phyloP scores from a whole-genome alignment of 192 early-diverging fungal species.

The Backusella mclennaniae region DNA sequence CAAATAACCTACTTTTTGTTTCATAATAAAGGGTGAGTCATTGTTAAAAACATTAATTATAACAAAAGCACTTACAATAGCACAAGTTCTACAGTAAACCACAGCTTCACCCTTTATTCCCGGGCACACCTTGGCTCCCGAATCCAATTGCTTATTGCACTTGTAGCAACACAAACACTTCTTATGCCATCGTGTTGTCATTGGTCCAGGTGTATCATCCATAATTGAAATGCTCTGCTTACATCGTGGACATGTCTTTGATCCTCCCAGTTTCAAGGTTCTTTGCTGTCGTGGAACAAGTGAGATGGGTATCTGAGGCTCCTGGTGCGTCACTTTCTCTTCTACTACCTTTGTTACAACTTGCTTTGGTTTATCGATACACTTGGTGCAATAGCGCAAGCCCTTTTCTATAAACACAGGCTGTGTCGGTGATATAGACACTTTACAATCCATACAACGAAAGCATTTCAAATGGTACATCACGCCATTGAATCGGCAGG shows the following conservation, averaged over 20 bases:
- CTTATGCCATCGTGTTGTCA: conserved; percentile 52
- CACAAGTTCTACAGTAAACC: conserved; percentile 44
- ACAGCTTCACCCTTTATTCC: conserved; percentile 32
- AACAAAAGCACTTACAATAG: conserved; percentile 36
- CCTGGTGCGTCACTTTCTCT: background rate
- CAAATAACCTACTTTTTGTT: background rate
- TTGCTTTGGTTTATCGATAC: background rate
- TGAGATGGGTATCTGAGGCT: conserved; percentile 17
- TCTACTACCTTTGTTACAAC: background rate
- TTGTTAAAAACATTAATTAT: background rate
- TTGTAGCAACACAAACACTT: conserved; percentile 48
- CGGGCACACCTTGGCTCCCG: conserved; percentile 39
- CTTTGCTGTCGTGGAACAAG: conserved; percentile 31
- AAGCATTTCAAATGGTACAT: conserved; percentile 13
- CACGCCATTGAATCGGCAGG: background rate
- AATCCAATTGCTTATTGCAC: conserved; percentile 51
- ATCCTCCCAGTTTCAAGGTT: conserved; percentile 47
- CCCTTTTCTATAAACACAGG: background rate
- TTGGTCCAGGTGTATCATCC: conserved; percentile 50
- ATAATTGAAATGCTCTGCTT: conserved; percentile 43
- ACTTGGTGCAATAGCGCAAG: background rate
- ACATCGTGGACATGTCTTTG: conserved; percentile 46
- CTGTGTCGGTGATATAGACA: background rate
- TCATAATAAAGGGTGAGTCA: background rate
- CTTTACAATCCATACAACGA: background rate